Base-by-base conservation (phyloP, 1,284 basidiomycete species). In the Marasmius oreades region DNA sequence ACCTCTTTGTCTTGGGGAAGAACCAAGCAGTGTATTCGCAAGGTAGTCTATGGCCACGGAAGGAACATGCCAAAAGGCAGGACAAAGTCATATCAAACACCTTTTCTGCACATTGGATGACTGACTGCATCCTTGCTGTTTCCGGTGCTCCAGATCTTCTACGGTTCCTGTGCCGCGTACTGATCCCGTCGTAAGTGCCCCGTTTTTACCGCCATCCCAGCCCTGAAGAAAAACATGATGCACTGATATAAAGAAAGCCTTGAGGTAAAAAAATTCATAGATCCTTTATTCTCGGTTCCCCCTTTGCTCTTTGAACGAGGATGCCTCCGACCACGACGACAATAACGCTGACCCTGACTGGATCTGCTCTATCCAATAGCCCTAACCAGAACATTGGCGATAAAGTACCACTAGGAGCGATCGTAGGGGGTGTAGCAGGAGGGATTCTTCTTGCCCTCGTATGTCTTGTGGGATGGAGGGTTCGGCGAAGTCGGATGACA, bases 401-500 rank as follows among this genome's bases (percentile, higher is more conserved):
- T 20, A 20, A 50, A 31, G 47, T 50, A 26, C 47, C 47, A 50
- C n/a, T 31, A 26, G 47, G 47, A 20, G 16, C 26, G 26, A 50
- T 50, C 20, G 47, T 50, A 26, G 47, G 47, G 24, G 26, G 26
- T 7, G 31, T 31, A 31, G 47, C 24, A 5, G 47, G 47, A 31
- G 47, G 47, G 14, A 26, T 31, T 20, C 18, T 28, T 18, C 26
- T 50, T 33, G 47, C 47, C 5, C n/a, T 50, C 23, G 16, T 50
- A 14, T 8, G 12, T 3, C 75, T 77, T 6, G 58, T 77, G 37
- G 69, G 67, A 20, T 86, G 80, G 80, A 67, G 73, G 28, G 75
- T 71, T 59, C 84, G 82, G 81, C 76, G 78, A 16, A 70, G 67
- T 61, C 67, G 67, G 31, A 75, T 78, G 57, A 74, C 77, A 60